Base-by-base conservation (phyloP, 1,284 basidiomycete genomes). In the Pholiota adiposa region DNA sequence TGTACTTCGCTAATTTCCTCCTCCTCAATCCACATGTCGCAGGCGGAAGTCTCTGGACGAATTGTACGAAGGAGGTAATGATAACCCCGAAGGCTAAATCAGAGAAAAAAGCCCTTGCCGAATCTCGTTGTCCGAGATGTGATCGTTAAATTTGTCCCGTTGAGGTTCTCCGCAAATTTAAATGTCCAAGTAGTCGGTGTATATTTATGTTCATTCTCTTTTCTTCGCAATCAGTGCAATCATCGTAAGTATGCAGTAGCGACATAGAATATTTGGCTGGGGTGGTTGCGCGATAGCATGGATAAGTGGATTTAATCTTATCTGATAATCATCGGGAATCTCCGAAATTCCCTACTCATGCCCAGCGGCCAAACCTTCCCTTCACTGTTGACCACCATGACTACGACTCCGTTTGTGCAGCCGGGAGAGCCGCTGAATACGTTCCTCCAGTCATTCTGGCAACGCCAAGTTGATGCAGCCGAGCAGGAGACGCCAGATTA, bases 401-500 rank as follows among this genome's bases (percentile, higher is more conserved):
- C 63, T 43, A 57, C 63, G 55, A 63, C 75, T 58, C 79, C 81
- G 2, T 82, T 71, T 57, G 90, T 93, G 14, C 88, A 89, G 67
- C 75, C 90, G 11, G 90, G 90, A 44, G 88, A 93, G 66, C 86
- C 86, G 19, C 78, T 93, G 31, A 88, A 90, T 65, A 86, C 90
- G 52, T 93, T 93, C 69, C 76, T 93, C 55, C 83, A 85, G 53
- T 84, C 86, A 2, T 95, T 95, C 74, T 95, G 93, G 93, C 90
- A 92, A 69, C 78, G 90, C 34, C 92, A 93, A 67, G 82, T 94
- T 54, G 86, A 90, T 71, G 79, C 85, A 3, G 92, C 92, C 0
- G 93, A 94, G 72, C 84, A 89, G 67, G 90, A 93, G 69, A 90
- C 87, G 0, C 90, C 90, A 34, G 92, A 94, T 73, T 93, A 92